Percentiles rank a stretch among this genome's conserved stretches.
phyloP scores from a whole-genome alignment of 352 stramenopile genomes.

The Thalassiosira livingstoniorum region DNA sequence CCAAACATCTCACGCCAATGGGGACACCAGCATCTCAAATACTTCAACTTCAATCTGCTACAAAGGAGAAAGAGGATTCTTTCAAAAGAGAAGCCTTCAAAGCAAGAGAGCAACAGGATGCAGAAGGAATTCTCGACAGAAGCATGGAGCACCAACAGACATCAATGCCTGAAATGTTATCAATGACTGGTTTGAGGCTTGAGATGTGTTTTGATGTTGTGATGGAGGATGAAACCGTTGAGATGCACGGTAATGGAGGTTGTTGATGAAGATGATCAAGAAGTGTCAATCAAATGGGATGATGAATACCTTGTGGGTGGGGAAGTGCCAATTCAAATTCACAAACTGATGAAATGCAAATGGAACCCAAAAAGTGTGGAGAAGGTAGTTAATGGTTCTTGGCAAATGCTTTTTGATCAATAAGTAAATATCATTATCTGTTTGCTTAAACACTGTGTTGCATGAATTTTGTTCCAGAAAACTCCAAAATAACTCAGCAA shows the following conservation, averaged over 20 bases:
- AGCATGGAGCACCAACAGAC: neutral
- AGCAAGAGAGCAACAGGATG: neutral
- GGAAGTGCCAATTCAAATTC: neutral
- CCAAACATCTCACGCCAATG: neutral
- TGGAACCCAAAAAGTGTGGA: neutral
- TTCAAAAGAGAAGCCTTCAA: neutral
- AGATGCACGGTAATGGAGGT: neutral
- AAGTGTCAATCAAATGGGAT: neutral
- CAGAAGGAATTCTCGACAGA: neutral
- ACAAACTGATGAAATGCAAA: neutral
- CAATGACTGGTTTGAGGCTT: neutral
- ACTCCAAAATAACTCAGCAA: no score
- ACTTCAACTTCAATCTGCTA: neutral
- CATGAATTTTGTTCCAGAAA: no score
- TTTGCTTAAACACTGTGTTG: no score
- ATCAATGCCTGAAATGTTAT: neutral
- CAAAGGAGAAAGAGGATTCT: neutral
- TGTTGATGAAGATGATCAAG: neutral
- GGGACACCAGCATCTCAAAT: neutral
- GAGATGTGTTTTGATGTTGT: neutral
- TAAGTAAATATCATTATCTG: no score
- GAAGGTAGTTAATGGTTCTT: no score
- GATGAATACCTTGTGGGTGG: neutral
- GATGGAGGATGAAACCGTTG: no score
- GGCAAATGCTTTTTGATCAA: no score